Percentiles rank a stretch among this genome's conserved stretches.
Conservation (phyloP, 129 eudicot species). For the Scalesia atractyloides region DNA sequence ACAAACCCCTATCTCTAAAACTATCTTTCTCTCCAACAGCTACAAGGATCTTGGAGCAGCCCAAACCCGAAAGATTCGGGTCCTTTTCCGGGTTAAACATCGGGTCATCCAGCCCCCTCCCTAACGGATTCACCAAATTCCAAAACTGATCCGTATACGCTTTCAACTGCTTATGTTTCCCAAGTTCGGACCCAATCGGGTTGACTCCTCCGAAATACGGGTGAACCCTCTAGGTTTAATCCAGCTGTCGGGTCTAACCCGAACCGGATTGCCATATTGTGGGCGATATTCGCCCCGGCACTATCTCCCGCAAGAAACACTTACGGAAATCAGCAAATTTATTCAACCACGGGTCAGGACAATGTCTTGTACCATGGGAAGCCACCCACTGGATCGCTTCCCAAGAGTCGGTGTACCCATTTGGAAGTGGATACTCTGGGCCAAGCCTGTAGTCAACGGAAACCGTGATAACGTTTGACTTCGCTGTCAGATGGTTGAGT, state of each 20-base stretch:
- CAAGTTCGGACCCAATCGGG: too few species aligned
- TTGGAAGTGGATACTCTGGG: constrained; percentile 30
- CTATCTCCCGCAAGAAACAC: constrained; percentile 36
- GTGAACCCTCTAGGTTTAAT: too few species aligned
- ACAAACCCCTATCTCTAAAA: constrained; percentile 40
- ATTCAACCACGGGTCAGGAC: constrained; percentile 16
- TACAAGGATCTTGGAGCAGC: constrained; percentile 31
- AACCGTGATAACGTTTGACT: constrained; percentile 14
- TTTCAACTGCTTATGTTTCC: too few species aligned
- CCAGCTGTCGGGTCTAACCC: not conserved
- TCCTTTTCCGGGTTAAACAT: constrained; percentile 33
- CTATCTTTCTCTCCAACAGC: constrained; percentile 41
- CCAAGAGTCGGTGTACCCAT: constrained; percentile 28
- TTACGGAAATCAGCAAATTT: constrained; percentile 13
- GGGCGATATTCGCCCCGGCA: constrained; percentile 36
- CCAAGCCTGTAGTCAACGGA: constrained; percentile 33
- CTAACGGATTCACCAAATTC: too few species aligned
- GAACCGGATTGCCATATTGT: constrained; percentile 19
- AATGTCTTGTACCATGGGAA: not conserved
- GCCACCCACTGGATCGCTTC: constrained; percentile 32
- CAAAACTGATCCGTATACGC: too few species aligned
- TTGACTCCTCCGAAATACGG: too few species aligned
- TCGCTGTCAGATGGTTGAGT: constrained; percentile 7
- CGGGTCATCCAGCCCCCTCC: constrained; percentile 26
- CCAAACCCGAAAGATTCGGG: constrained; percentile 23